phyloP scores from a whole-genome alignment of 1,284 basidiomycete species.

The Gomphus sp. region DNA sequence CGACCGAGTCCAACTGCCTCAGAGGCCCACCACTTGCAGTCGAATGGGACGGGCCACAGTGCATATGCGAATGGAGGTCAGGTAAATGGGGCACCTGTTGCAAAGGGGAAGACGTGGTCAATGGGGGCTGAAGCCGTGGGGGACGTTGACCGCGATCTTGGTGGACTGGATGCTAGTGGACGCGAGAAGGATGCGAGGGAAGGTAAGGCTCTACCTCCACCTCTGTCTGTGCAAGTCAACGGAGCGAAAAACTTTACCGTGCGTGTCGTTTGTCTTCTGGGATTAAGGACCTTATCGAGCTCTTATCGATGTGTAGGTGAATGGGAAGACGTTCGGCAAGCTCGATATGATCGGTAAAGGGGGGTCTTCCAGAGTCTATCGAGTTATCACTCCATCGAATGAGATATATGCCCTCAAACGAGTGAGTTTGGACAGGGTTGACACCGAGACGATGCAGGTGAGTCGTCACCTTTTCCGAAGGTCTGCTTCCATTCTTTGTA shows the following conservation, averaged over 20 bases:
- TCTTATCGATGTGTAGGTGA: conserved; percentile 40
- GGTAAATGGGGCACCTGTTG: conserved; percentile 1
- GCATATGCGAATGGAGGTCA: background rate
- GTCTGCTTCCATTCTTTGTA: background rate
- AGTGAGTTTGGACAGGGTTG: conserved; percentile 78
- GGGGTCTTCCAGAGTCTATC: conserved; percentile 89
- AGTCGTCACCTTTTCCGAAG: background rate
- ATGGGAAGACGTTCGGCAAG: conserved; percentile 73
- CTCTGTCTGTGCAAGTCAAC: conserved; percentile 14
- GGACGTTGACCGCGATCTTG: conserved; percentile 25
- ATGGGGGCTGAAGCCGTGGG: conserved; percentile 18
- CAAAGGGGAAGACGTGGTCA: conserved; percentile 39
- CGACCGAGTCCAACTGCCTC: conserved; percentile 56
- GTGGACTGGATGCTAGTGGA: conserved; percentile 23
- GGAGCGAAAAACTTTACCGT: conserved; percentile 20
- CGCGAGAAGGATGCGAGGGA: conserved; percentile 22
- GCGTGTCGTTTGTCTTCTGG: background rate
- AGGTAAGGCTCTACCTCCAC: conserved; percentile 13
- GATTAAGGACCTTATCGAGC: background rate
- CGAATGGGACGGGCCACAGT: conserved; percentile 6
- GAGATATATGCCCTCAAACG: conserved; percentile 85
- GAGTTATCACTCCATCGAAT: conserved; percentile 69
- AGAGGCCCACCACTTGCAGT: conserved; percentile 32
- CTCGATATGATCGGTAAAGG: conserved; percentile 86
- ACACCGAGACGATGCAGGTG: conserved; percentile 68